phyloP scores from a whole-genome alignment of 371 early-diverging fungal species.

The Blastocladiella emersonii region DNA sequence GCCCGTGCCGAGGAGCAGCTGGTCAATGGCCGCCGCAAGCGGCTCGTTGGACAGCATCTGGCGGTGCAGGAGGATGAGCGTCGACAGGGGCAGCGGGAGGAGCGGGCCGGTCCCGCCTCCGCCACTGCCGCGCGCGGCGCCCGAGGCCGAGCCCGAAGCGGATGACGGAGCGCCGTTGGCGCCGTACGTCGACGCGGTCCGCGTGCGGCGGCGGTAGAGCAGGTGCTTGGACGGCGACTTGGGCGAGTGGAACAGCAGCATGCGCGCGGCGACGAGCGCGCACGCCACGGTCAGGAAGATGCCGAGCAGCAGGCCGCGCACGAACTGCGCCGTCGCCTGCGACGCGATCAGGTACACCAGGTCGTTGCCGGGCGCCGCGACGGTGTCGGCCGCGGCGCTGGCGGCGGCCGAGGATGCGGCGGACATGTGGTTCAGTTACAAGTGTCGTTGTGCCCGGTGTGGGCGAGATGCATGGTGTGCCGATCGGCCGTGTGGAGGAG shows the following conservation, averaged over 20 bases:
- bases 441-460: too few species aligned
- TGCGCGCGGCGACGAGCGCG: background rate
- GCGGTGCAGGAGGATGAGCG: constrained; percentile 2
- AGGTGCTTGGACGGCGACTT: background rate
- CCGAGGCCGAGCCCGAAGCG: too few species aligned
- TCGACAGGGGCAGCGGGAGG: constrained; percentile 1
- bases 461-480: too few species aligned
- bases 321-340: constrained; percentile 4
- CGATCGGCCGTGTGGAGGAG: too few species aligned
- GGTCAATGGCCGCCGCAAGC: too few species aligned
- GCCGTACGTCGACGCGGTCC: background rate
- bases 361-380: background rate
- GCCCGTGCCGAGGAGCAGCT: too few species aligned
- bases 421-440: too few species aligned
- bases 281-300: background rate
- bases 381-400: too few species aligned
- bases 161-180: background rate
- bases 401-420: too few species aligned
- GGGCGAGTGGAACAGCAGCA: constrained; percentile 1
- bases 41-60: background rate
- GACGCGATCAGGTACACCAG: constrained; percentile 1
- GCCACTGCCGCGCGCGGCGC: too few species aligned
- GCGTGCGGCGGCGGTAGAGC: background rate
- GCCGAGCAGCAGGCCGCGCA: constrained; percentile 5
- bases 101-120: background rate